phyloP scores from a whole-genome alignment of 2,329 filamentous ascomycete species.

The Pyrenophora graminea region DNA sequence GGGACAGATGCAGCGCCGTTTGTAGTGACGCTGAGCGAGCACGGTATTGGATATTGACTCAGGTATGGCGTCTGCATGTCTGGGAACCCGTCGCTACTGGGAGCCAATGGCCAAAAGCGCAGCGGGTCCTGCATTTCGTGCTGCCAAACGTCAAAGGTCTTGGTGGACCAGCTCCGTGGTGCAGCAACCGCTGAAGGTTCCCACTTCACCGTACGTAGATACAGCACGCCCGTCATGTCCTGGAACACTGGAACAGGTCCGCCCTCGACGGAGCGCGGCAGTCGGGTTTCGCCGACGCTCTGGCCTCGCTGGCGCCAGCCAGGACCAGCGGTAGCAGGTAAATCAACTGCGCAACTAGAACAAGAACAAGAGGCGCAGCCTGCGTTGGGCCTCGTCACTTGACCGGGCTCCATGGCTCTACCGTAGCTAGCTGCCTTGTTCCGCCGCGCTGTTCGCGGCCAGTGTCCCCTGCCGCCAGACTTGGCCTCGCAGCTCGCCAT shows the following conservation, averaged over 20 bases:
- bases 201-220: constrained; percentile 4
- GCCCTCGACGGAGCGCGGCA: constrained; percentile 24
- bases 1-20: constrained; percentile 11
- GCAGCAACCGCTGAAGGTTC: constrained; percentile 18
- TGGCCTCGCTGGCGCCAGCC: constrained; percentile 16
- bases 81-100: background rate
- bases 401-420: constrained; percentile 13
- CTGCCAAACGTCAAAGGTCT: constrained; percentile 12
- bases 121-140: constrained; percentile 10
- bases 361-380: background rate
- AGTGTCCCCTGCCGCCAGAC: constrained; percentile 9
- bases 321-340: constrained; percentile 9
- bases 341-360: constrained; percentile 7
- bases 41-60: constrained; percentile 11
- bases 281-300: constrained; percentile 32
- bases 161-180: constrained; percentile 10
- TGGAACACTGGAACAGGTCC: constrained; percentile 7
- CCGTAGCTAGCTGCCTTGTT: background rate
- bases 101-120: background rate
- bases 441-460: background rate
- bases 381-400: constrained; percentile 7
- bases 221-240: constrained; percentile 17
- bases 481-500: constrained; percentile 4
- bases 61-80: constrained; percentile 7
- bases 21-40: constrained; percentile 6